Conservation (phyloP, 768 basidiomycete genomes). For the Lentinula edodes region DNA sequence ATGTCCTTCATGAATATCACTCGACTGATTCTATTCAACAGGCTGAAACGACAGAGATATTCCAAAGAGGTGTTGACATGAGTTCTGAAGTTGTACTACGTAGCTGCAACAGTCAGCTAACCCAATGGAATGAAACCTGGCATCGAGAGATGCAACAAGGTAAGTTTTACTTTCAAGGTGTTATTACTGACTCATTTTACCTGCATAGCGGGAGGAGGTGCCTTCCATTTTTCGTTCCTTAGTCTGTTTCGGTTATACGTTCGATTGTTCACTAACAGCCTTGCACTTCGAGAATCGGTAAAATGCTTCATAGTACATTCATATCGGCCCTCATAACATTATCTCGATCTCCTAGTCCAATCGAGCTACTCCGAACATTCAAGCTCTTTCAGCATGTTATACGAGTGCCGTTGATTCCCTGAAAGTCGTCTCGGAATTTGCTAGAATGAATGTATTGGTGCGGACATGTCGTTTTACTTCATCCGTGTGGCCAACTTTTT, state of each 20-base stretch:
- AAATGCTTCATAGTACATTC: slow-evolving; percentile 37
- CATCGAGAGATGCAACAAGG: slow-evolving; percentile 67
- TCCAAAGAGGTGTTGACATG: slow-evolving; percentile 50
- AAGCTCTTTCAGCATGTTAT: slow-evolving; percentile 68
- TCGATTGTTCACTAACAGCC: slow-evolving; percentile 78
- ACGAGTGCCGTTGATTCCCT: slow-evolving; percentile 69
- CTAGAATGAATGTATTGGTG: slow-evolving; percentile 68
- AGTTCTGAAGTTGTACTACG: slow-evolving; percentile 70
- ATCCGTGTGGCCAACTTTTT: background rate
- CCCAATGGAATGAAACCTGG: slow-evolving; percentile 71
- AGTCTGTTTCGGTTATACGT: slow-evolving; percentile 75
- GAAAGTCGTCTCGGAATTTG: slow-evolving; percentile 71
- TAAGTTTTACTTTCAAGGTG: slow-evolving; percentile 20
- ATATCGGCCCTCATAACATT: background rate
- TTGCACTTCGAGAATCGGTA: slow-evolving; percentile 67
- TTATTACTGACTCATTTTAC: slow-evolving; percentile 7
- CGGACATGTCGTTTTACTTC: slow-evolving; percentile 16
- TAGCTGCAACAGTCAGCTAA: slow-evolving; percentile 67
- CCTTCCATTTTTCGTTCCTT: slow-evolving; percentile 73
- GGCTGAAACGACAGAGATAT: slow-evolving; percentile 78
- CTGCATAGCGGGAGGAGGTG: slow-evolving; percentile 57
- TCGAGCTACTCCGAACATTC: slow-evolving; percentile 54
- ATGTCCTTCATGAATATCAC: background rate
- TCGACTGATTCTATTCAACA: slow-evolving; percentile 17
- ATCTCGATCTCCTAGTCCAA: slow-evolving; percentile 35